Evolutionary conservation across 148 eudicot species (phyloP), one percentile per base, ranked within the genome.

Genomic region (Vaccinium vitisidaea): DNA sequence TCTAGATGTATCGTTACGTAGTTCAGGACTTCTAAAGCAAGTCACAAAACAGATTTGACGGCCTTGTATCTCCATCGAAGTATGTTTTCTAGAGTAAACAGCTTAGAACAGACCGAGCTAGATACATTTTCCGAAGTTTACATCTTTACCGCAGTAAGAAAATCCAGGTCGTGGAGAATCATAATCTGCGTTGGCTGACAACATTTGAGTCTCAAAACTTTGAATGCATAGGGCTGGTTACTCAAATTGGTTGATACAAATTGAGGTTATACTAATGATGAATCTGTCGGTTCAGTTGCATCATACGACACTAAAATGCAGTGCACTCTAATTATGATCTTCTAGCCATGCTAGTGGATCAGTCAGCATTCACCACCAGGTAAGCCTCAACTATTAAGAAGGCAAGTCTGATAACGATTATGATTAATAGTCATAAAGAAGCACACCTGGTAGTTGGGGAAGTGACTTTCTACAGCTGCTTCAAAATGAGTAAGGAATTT

Each of bases 391-490:
- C 19, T 32, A 8, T 30, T 8, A 52, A 82, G 43, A 21, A 46
- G 53, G 53, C 32, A 16, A 70, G 65, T 52, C 1, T 32, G 32
- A 58, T 30, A 30, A 11, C n/a, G 19, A 27, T 61, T 18, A 30
- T 25, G 18, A 30, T 6, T 19, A 23, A 84, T 21, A 48, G 48
- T 50, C 0, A 43, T 14, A 71, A 78, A 88, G 80, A 67, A 80
- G 30, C 83, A 84, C 32, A 32, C 99, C 99, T 95, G 98, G 87
- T 93, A 92, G 86, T 89, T 91, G 46, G 98, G 98, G 85, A 97
- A 97, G 83, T 95, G 98, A 80, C 99, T 97, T 76, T 95, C 96
- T 73, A 97, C 85, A 83, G 99, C 96, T 78, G 98, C 98, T 91
- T 97, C 98, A 82, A 97, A 93, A 83, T 97, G 98, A 46, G 83